Conservation (phyloP, 345 rosid genomes). For the Salix arbutifolia region DNA sequence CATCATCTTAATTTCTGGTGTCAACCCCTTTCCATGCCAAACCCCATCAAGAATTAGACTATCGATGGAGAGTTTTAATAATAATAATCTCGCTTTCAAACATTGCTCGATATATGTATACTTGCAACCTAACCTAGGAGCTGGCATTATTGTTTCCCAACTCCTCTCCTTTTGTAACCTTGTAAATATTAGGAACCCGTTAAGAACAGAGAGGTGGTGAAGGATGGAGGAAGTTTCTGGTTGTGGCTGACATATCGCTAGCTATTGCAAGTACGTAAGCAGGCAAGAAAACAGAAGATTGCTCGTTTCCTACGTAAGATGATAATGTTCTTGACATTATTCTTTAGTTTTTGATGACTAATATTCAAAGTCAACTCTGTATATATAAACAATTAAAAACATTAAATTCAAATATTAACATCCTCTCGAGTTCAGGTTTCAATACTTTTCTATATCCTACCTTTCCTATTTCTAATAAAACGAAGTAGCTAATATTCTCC, state of each 20-base stretch:
- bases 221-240: neutral
- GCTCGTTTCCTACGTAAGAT: neutral
- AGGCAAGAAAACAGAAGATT: neutral
- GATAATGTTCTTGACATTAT: neutral
- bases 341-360: neutral
- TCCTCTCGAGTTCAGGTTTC: too few relatives aligned
- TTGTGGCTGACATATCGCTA: neutral
- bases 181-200: neutral
- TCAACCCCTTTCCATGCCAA: neutral
- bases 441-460: too few relatives aligned
- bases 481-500: too few relatives aligned
- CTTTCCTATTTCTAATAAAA: too few relatives aligned
- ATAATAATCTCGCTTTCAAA: neutral
- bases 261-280: neutral
- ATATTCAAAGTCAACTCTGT: too few relatives aligned
- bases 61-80: neutral
- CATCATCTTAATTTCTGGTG: neutral
- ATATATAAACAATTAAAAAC: too few relatives aligned
- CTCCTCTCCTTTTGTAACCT: neutral
- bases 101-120: neutral
- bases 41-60: neutral
- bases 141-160: neutral
- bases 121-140: neutral
- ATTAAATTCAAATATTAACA: too few relatives aligned
- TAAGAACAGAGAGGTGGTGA: neutral